Conservation (phyloP, 176 grass and related monocot species). For the Oryza punctata region DNA sequence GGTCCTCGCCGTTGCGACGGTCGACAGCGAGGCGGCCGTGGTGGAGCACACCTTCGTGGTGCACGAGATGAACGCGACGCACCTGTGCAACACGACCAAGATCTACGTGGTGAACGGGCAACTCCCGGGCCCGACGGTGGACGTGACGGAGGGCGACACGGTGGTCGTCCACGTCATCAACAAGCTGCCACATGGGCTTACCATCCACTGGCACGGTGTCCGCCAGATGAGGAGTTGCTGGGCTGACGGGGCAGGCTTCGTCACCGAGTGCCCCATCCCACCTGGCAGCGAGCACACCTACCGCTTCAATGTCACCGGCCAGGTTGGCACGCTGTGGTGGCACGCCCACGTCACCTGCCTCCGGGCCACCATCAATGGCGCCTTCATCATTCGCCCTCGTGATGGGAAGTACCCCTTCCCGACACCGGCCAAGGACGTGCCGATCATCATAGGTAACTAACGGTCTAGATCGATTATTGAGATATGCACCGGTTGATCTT, state of each 20-base stretch:
- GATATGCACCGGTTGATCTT: too few relatives aligned
- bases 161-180: conserved; percentile 30
- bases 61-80: conserved; percentile 28
- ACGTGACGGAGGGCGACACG: conserved; percentile 34
- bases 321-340: conserved; percentile 57
- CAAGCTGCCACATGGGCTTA: background rate
- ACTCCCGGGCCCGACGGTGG: conserved; percentile 26
- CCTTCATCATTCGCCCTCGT: conserved; percentile 32
- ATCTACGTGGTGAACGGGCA: conserved; percentile 43
- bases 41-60: conserved; percentile 44
- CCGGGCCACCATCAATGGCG: conserved; percentile 36
- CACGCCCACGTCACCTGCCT: conserved; percentile 42
- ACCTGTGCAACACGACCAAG: conserved; percentile 41
- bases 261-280: conserved; percentile 46
- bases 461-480: background rate
- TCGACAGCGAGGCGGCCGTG: background rate
- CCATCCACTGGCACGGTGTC: conserved; percentile 50
- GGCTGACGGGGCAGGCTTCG: conserved; percentile 42
- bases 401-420: conserved; percentile 28
- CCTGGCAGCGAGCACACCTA: conserved; percentile 21
- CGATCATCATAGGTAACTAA: conserved; percentile 35
- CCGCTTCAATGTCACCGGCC: conserved; percentile 31
- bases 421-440: background rate
- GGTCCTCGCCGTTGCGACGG: background rate
- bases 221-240: conserved; percentile 20